Evolutionary conservation across 2,329 filamentous ascomycete genomes (phyloP).

Genomic region (Nemania bipapillata): DNA sequence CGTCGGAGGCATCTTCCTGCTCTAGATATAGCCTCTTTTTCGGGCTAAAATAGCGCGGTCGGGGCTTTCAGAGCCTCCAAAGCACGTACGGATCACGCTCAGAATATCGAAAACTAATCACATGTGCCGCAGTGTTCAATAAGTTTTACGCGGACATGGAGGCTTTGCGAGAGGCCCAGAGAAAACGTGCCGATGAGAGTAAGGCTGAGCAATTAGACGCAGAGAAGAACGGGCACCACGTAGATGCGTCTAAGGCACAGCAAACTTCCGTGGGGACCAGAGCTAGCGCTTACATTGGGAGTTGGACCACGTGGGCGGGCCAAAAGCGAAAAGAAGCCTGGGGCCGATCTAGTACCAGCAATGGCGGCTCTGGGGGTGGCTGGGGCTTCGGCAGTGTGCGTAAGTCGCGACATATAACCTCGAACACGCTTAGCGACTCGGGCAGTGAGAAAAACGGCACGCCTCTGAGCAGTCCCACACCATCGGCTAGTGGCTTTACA

Average conservation of each 20-base stretch:
- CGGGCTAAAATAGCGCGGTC: not conserved
- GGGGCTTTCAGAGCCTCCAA: not conserved
- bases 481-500: slow-evolving; percentile 54
- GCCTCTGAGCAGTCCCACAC: slow-evolving; percentile 50
- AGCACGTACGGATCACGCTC: not conserved
- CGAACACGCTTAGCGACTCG: slow-evolving; percentile 44
- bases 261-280: slow-evolving; percentile 64
- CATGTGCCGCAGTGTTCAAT: slow-evolving; percentile 69
- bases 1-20: not conserved
- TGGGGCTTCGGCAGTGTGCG: slow-evolving; percentile 52
- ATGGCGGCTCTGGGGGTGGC: slow-evolving; percentile 48
- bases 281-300: slow-evolving; percentile 73
- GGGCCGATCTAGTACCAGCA: slow-evolving; percentile 55
- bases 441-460: slow-evolving; percentile 51
- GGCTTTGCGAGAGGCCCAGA: slow-evolving; percentile 77
- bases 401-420: slow-evolving; percentile 47
- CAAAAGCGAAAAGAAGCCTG: slow-evolving; percentile 74
- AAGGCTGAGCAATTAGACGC: slow-evolving; percentile 48
- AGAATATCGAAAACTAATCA: slow-evolving; percentile 9
- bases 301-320: slow-evolving; percentile 76
- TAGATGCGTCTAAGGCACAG: slow-evolving; percentile 58
- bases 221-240: slow-evolving; percentile 47
- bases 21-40: not conserved
- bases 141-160: slow-evolving; percentile 93
- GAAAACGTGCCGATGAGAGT: slow-evolving; percentile 69